Evolutionary conservation across 495 filamentous ascomycete species (phyloP).

Genomic region (Lentithecium fluviatile): DNA sequence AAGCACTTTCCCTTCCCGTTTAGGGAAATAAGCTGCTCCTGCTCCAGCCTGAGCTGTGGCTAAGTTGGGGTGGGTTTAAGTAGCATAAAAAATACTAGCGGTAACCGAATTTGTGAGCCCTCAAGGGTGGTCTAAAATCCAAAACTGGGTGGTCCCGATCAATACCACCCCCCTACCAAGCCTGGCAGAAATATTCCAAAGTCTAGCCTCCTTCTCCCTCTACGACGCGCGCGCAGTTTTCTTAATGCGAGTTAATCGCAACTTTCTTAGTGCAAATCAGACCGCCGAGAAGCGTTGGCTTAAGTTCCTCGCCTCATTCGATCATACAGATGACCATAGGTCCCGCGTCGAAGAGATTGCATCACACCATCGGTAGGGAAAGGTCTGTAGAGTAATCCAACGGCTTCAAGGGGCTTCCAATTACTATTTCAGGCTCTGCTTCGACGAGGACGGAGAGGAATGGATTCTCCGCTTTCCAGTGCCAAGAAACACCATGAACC

Average conservation of each 20-base stretch:
- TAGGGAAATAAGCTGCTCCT: too few species aligned
- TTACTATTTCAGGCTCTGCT: neutral
- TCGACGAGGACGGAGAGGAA: slow-evolving; percentile 3
- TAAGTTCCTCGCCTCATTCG: slow-evolving; percentile 2
- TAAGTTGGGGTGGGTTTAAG: too few species aligned
- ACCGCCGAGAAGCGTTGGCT: slow-evolving; percentile 1
- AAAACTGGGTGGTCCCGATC: neutral
- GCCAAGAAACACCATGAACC: neutral
- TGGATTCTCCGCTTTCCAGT: slow-evolving; percentile 5
- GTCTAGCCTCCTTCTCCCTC: neutral
- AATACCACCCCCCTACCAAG: neutral
- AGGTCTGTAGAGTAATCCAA: slow-evolving; percentile 3
- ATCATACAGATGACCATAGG: slow-evolving; percentile 2
- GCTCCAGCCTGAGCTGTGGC: too few species aligned
- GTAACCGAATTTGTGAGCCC: neutral
- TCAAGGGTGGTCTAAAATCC: neutral
- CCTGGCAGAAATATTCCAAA: neutral
- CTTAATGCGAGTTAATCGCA: neutral
- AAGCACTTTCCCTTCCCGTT: too few species aligned
- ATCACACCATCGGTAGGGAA: neutral
- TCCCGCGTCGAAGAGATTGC: slow-evolving; percentile 1
- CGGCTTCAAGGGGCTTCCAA: neutral
- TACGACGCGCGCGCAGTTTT: neutral
- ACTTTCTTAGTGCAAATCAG: neutral
- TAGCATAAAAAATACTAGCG: neutral